Conservation (phyloP, 495 filamentous ascomycete species). For the Parathielavia appendiculata region DNA sequence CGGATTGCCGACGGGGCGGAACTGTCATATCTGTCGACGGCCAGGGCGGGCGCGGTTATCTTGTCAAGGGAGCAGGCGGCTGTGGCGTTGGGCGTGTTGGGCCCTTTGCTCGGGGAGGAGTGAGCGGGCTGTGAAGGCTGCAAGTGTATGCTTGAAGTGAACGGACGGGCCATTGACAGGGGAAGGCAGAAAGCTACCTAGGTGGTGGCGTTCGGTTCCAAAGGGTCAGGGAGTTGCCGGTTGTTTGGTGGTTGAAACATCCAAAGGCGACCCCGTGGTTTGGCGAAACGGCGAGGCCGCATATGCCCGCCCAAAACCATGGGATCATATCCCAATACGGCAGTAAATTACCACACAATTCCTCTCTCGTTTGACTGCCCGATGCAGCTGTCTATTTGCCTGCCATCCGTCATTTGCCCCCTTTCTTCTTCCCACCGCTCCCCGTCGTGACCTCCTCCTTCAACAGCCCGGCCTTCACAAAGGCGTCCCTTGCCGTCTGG, state of each 20-base stretch:
- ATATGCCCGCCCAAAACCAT: background rate
- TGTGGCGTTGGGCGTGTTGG: constrained; percentile 65
- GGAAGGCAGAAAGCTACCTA: background rate
- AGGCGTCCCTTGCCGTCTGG: constrained; percentile 72
- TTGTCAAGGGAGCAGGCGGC: constrained; percentile 66
- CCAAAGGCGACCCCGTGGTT: background rate
- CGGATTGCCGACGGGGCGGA: constrained; percentile 53
- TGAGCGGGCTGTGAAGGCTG: background rate
- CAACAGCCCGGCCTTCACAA: constrained; percentile 71
- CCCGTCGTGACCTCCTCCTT: constrained; percentile 40
- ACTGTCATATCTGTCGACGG: constrained; percentile 86
- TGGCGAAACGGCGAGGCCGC: background rate
- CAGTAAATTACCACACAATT: constrained; percentile 6
- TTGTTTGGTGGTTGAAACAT: background rate
- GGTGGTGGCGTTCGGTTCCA: background rate
- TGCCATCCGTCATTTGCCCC: constrained; percentile 23
- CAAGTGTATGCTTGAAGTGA: too few species aligned
- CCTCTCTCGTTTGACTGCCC: constrained; percentile 17
- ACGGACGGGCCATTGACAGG: background rate
- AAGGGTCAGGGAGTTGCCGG: background rate
- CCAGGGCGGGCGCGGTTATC: constrained; percentile 84
- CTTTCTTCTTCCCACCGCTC: constrained; percentile 53
- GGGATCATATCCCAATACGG: background rate
- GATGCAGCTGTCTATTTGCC: background rate
- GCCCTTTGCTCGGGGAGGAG: constrained; percentile 33